phyloP scores from a whole-genome alignment of 1,284 basidiomycete genomes.

The Ganoderma lucidum region DNA sequence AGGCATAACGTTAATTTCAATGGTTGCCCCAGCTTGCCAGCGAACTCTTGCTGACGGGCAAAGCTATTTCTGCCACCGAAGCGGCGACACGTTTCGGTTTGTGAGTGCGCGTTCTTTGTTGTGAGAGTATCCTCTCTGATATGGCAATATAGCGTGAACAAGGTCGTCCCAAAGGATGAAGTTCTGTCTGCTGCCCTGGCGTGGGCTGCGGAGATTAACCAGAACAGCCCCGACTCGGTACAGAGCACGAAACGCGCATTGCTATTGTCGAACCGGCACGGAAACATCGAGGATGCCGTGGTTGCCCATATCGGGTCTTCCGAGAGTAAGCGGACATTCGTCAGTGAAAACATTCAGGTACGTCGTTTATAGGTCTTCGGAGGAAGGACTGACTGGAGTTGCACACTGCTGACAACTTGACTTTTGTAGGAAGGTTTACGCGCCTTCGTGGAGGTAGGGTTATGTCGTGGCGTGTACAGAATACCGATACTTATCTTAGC shows the following conservation, averaged over 20 bases:
- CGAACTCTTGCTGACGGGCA: constrained; percentile 81
- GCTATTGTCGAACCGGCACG: constrained; percentile 58
- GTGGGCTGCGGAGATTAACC: constrained; percentile 66
- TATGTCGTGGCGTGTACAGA: too few relatives aligned
- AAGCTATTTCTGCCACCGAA: constrained; percentile 70
- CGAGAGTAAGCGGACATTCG: constrained; percentile 65
- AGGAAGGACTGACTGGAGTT: neutral
- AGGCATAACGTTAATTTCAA: constrained; percentile 6
- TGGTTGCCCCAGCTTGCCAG: constrained; percentile 64
- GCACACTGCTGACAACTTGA: constrained; percentile 5
- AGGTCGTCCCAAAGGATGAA: constrained; percentile 63
- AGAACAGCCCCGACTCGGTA: constrained; percentile 84
- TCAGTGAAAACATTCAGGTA: constrained; percentile 79
- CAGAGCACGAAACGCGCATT: constrained; percentile 79
- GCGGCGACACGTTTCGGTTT: constrained; percentile 79
- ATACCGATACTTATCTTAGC: neutral
- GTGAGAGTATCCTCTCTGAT: constrained; percentile 9
- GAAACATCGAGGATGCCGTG: constrained; percentile 63
- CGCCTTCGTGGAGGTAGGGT: constrained; percentile 50
- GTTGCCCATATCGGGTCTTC: constrained; percentile 55
- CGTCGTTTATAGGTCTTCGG: constrained; percentile 22
- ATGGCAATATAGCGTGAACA: constrained; percentile 62
- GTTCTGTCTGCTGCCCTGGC: constrained; percentile 71
- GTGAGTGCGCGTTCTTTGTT: constrained; percentile 51
- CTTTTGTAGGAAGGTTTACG: constrained; percentile 50